These are phyloP conservation scores for Xylaria sp. DNA, from an alignment of 2,329 filamentous ascomycete genomes.

Conservation along the genomic window DNA sequence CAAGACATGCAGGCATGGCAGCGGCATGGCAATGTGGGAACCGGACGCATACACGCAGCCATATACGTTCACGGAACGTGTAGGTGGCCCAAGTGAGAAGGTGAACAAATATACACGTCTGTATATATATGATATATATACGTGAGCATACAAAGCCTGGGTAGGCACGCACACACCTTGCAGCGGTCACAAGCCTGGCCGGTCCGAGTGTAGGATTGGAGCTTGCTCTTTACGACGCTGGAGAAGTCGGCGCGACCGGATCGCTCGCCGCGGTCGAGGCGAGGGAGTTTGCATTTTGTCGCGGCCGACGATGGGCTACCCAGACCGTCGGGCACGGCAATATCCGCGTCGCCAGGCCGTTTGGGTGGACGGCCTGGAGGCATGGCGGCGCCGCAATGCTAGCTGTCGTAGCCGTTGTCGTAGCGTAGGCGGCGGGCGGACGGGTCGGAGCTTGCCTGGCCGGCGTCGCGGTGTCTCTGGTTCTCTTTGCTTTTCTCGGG, in stretches of 20 bases:
- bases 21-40: background rate
- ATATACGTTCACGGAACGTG: background rate
- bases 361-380: constrained; percentile 51
- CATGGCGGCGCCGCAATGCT: constrained; percentile 40
- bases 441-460: background rate
- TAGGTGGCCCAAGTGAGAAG: background rate
- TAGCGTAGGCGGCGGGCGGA: background rate
- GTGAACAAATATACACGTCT: too few relatives aligned
- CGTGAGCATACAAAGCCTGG: too few relatives aligned
- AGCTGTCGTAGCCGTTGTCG: constrained; percentile 13
- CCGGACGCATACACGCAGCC: background rate
- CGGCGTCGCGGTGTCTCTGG: background rate
- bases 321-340: constrained; percentile 44
- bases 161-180: constrained; percentile 62
- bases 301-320: constrained; percentile 20
- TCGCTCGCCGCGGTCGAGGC: constrained; percentile 50
- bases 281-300: constrained; percentile 54
- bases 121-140: background rate
- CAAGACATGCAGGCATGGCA: background rate
- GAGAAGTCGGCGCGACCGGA: constrained; percentile 56
- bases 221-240: constrained; percentile 59
- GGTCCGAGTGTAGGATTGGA: constrained; percentile 65
- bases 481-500: background rate
- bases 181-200: constrained; percentile 89
- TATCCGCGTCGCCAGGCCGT: constrained; percentile 49